Evolutionary conservation across 805 yeast species (phyloP).

Genomic region (Ogataea minuta): DNA sequence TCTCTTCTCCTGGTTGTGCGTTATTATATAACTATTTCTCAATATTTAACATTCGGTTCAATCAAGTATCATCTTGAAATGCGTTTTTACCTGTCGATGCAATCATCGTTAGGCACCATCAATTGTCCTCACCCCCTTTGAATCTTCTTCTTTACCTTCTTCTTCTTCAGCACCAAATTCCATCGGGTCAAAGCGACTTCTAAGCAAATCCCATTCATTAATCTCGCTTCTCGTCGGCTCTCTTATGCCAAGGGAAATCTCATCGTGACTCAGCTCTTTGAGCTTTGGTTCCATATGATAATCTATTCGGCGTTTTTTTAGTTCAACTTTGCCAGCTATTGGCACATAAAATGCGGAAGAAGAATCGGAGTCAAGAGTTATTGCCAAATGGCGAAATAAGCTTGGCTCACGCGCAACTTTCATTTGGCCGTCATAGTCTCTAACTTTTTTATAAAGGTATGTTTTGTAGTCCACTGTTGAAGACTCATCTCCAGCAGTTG

Average conservation of each 20-base stretch:
- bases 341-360: conserved; percentile 74
- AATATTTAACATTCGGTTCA: background rate
- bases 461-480: conserved; percentile 38
- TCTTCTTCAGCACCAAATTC: conserved; percentile 67
- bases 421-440: conserved; percentile 77
- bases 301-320: conserved; percentile 81
- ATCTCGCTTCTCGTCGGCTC: conserved; percentile 73
- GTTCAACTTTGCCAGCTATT: conserved; percentile 68
- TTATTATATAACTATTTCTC: conserved; percentile 36
- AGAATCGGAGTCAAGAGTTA: conserved; percentile 56
- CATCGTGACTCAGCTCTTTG: conserved; percentile 57
- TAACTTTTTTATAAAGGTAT: conserved; percentile 59
- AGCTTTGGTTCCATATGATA: conserved; percentile 54
- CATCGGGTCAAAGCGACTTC: conserved; percentile 77
- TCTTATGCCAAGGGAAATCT: conserved; percentile 59
- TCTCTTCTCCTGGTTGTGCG: conserved; percentile 52
- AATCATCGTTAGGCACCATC: no score
- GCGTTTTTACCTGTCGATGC: no score
- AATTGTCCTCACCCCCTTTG: background rate
- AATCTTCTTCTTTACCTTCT: conserved; percentile 39
- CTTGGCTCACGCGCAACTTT: conserved; percentile 42
- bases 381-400: conserved; percentile 59
- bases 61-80: no score
- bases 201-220: conserved; percentile 60
- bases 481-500: conserved; percentile 46